Base-by-base conservation (phyloP, 176 grass and related monocot genomes). In the Metroxylon sagu region DNA sequence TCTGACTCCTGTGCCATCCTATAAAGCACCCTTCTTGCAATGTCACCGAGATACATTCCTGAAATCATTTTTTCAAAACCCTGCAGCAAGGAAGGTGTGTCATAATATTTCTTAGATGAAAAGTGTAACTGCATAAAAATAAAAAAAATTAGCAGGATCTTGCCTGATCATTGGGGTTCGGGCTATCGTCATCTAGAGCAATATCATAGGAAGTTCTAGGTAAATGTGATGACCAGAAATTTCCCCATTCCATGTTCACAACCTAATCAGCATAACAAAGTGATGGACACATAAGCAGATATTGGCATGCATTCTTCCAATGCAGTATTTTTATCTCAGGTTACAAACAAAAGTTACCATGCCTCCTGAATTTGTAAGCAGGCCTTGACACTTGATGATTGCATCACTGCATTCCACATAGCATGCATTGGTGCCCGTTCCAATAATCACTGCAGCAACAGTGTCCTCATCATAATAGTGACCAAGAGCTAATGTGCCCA, bases 51-150 rank as follows among this genome's bases (percentile, higher is more conserved):
- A 79, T 96, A 91, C 74, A 91, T 91, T 52, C 83, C 87, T 25
- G 92, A 96, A 60, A 96, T 91, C 87, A 96, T 82, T 96, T 96
- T 96, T 66, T 92, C 84, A 76, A 98, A 98, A 7, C 87, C 88
- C 93, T 98, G 57, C 51, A 64, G 8, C 12, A 18, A 64, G 54
- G 19, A 50, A 17, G 58, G 27, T 39, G 10, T 26, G 28, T 53
- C 58, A 49, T 19, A 52, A 43, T 6, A 61, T 5, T 23, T 56
- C 59, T 52, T 10, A 43, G 35, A 2, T 43, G 35, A 12, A 43
- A 14, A 14, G 35, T 43, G 35, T 10, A 43, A 43, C 35, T 43
- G 7, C 8, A 12, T 12, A 43, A 43, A 0, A 3, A 12, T 12
- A 43, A 43, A 43, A 43, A 23, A 23, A 7, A 43, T 43, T 43